A percentile compares a stretch with the other conserved stretches of the same genome.
Evolutionary conservation across 176 grass and related monocot genomes (phyloP).

Genomic region (Ensete glaucum): DNA sequence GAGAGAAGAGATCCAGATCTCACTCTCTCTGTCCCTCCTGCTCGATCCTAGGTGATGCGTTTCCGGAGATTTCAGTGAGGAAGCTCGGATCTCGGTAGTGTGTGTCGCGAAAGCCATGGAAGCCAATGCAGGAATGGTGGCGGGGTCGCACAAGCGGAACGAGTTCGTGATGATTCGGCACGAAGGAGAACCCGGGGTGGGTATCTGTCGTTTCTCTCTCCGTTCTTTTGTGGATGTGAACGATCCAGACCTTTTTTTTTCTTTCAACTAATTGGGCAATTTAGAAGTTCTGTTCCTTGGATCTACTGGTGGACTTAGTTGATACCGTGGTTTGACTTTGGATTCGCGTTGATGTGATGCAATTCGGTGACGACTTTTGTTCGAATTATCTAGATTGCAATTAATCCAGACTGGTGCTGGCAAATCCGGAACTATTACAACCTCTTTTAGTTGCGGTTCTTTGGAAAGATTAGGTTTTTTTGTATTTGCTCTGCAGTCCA

Average conservation of each 20-base stretch:
- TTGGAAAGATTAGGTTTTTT: not conserved
- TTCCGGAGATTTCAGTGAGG: not conserved
- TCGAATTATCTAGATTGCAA: not conserved
- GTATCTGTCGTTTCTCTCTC: not conserved
- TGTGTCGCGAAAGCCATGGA: constrained; percentile 30
- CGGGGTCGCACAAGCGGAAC: constrained; percentile 64
- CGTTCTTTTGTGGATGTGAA: not conserved
- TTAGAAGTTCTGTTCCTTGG: not conserved
- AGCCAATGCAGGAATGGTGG: constrained; percentile 62
- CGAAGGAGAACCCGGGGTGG: constrained; percentile 44
- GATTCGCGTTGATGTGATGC: not conserved
- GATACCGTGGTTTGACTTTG: not conserved
- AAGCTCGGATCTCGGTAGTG: not conserved
- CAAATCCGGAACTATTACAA: not conserved
- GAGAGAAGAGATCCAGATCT: not conserved
- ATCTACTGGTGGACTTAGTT: not conserved
- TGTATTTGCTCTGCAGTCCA: not conserved
- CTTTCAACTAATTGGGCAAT: not conserved
- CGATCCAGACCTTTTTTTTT: not conserved
- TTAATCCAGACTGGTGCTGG: not conserved
- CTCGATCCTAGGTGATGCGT: not conserved
- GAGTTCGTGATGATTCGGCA: constrained; percentile 62
- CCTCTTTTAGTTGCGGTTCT: not conserved
- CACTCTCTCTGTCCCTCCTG: not conserved
- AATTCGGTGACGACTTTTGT: not conserved